A percentile compares a stretch with the other conserved stretches of the same genome.
Conservation (phyloP, 1,139 yeast genomes). For the Yamadazyma epiphylla region DNA sequence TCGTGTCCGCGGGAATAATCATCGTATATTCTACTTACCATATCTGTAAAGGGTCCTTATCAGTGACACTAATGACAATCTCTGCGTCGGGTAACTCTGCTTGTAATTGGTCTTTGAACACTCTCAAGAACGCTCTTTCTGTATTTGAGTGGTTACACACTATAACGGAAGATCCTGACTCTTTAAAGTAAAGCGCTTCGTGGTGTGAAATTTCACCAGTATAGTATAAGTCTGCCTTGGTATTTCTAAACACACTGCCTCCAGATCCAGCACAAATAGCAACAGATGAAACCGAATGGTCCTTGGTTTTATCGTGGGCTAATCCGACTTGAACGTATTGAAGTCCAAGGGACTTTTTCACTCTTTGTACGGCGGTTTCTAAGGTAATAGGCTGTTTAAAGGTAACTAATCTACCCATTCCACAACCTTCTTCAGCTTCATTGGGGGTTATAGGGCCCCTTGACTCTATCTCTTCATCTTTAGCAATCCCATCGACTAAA, state of each 20-base stretch:
- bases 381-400: conserved; percentile 45
- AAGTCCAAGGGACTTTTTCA: conserved; percentile 55
- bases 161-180: conserved; percentile 69
- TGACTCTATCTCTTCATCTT: conserved; percentile 17
- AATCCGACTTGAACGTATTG: conserved; percentile 62
- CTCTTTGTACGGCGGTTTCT: conserved; percentile 41
- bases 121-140: conserved; percentile 74
- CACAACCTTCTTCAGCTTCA: conserved; percentile 36
- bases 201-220: conserved; percentile 97
- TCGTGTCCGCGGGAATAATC: too few relatives aligned
- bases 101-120: conserved; percentile 47
- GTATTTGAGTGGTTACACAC: conserved; percentile 89
- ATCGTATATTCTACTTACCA: too few relatives aligned
- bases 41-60: conserved; percentile 52
- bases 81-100: conserved; percentile 41
- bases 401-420: conserved; percentile 77
- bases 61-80: conserved; percentile 47
- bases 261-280: conserved; percentile 98
- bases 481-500: conserved; percentile 62
- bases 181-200: conserved; percentile 70
- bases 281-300: conserved; percentile 41
- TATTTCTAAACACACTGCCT: conserved; percentile 59
- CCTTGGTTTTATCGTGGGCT: conserved; percentile 26
- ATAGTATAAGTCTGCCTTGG: conserved; percentile 69
- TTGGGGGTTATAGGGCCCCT: conserved; percentile 28